phyloP scores from a whole-genome alignment of 140 eudicot genomes.

The Oenanthe javanica region DNA sequence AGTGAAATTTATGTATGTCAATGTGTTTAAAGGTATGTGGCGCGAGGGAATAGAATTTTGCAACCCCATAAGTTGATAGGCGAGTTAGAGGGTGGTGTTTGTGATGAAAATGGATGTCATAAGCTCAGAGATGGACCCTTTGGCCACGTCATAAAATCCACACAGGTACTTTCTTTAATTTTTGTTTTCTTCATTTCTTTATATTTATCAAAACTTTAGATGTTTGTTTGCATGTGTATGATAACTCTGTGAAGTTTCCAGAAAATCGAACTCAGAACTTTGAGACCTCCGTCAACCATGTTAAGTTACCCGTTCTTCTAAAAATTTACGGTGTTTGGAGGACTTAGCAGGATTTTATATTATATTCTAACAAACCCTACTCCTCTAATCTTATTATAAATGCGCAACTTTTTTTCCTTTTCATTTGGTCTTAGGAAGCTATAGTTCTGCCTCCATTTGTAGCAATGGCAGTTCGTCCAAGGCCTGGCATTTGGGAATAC shows the following conservation, averaged over 20 bases:
- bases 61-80: conserved; percentile 84
- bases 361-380: no score
- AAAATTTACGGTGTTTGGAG: no score
- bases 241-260: not conserved
- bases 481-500: conserved; percentile 98
- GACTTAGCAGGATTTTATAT: no score
- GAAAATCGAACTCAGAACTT: no score
- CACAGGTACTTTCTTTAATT: conserved; percentile 45
- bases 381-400: not conserved
- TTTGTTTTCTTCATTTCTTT: not conserved
- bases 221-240: not conserved
- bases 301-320: no score
- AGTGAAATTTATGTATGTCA: not conserved
- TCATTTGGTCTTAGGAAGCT: conserved; percentile 54
- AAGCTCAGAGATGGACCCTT: conserved; percentile 72
- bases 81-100: conserved; percentile 54
- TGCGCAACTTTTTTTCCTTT: not conserved
- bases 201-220: not conserved
- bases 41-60: conserved; percentile 84
- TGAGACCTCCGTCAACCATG: no score
- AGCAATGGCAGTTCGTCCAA: conserved; percentile 91
- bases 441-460: conserved; percentile 94
- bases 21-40: conserved; percentile 51
- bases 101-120: conserved; percentile 34
- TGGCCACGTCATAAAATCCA: conserved; percentile 59